phyloP scores from a whole-genome alignment of 208 protist genomes.

The Sergeia podlipaevii region DNA sequence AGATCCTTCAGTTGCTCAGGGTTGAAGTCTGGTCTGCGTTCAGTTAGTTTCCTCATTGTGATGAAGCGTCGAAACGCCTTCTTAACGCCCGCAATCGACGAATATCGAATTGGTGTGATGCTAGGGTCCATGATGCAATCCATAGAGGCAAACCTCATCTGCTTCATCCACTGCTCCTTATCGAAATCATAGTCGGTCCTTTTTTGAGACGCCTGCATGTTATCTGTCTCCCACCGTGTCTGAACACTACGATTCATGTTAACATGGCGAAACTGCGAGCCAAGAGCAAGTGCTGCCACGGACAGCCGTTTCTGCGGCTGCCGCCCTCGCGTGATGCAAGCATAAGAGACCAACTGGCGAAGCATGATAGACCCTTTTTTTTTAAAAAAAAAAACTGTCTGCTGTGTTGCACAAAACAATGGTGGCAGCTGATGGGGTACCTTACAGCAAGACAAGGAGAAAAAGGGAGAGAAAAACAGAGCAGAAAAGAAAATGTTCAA shows the following conservation, averaged over 20 bases:
- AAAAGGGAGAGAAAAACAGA: neutral
- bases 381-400: neutral
- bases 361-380: constrained; percentile 13
- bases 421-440: too few relatives aligned
- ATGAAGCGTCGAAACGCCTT: constrained; percentile 79
- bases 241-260: constrained; percentile 90
- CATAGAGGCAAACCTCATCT: constrained; percentile 91
- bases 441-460: too few relatives aligned
- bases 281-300: neutral
- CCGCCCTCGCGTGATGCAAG: neutral
- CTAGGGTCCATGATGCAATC: constrained; percentile 92
- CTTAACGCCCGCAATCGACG: constrained; percentile 58
- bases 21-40: constrained; percentile 84
- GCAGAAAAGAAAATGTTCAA: too few relatives aligned
- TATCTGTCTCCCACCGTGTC: constrained; percentile 78
- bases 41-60: constrained; percentile 84
- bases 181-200: constrained; percentile 92
- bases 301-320: neutral
- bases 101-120: constrained; percentile 81
- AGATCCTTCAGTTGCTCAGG: constrained; percentile 55
- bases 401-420: too few relatives aligned
- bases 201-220: constrained; percentile 56
- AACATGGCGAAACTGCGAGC: constrained; percentile 33
- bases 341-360: constrained; percentile 17
- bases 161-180: constrained; percentile 91